Evolutionary conservation across 345 rosid species (phyloP), one percentile per base, ranked within the genome.

Genomic region (Crucihimalaya himalaica): DNA sequence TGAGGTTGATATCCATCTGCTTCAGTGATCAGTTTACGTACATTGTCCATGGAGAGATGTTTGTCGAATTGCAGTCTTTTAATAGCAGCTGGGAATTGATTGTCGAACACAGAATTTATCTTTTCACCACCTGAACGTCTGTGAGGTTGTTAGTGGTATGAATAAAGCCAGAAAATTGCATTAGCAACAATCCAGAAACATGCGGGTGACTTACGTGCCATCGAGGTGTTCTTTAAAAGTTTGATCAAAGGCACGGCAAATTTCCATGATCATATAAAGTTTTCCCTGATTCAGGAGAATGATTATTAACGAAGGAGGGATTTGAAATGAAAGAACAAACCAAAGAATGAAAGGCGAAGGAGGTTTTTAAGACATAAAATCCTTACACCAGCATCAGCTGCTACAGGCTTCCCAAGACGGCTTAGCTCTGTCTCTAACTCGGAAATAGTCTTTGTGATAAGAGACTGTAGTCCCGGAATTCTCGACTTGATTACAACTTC

Each of bases 1-100:
- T 94, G 97, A 1, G 97, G 98, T 78, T 89, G 97, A 77, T 94
- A 94, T 63, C 98, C 98, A 84, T 94, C 97, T 53, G 98, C 98
- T 88, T 94, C 97, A 5, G 97, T 88, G 35, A 94, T 87, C 59
- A 94, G 82, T 81, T 94, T 94, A 13, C 92, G 65, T 28, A 94
- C 88, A 77, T 89, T 92, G 27, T 94, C 97, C 88, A 87, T 78
- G 13, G 98, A 84, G 63, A 94, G 96, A 60, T 91, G 88, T 71
- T 87, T 91, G 79, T 95, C 99, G 58, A 91, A 92, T 42, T 95
- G 97, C 78, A 95, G 81, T 72, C 99, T 89, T 84, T 91, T 95
- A 79, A 95, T 70, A 63, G 91, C 92, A 59, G 97, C 84, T 40
- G 99, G 97, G 69, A 95, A 82, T 77, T 91, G 97, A 74, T 81